Evolutionary conservation across 148 eudicot species (phyloP).

Genomic region (Oxyria digyna): DNA sequence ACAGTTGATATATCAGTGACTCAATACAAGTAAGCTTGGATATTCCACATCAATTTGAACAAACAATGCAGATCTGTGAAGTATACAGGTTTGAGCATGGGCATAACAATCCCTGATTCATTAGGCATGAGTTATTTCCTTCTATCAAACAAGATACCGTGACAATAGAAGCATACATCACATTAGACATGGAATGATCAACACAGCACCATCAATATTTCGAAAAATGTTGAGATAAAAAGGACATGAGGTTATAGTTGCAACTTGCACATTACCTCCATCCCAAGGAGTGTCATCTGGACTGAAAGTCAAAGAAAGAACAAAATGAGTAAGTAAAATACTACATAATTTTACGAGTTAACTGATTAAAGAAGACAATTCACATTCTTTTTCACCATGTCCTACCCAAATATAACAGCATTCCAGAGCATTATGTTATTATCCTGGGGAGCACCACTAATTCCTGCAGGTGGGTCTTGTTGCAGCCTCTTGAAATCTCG

Average conservation of each 20-base stretch:
- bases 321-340: not conserved
- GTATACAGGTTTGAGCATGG: not conserved
- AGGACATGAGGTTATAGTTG: not conserved
- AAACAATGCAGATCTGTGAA: not conserved
- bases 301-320: conserved; percentile 20
- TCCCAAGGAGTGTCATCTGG: conserved; percentile 28
- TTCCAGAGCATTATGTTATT: conserved; percentile 44
- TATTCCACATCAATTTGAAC: not conserved
- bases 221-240: not conserved
- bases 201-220: not conserved
- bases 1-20: not conserved
- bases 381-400: not conserved
- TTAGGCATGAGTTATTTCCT: not conserved
- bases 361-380: not conserved
- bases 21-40: not conserved
- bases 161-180: not conserved
- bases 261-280: conserved; percentile 29
- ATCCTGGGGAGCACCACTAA: conserved; percentile 42
- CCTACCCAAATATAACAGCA: conserved; percentile 40
- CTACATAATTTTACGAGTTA: not conserved
- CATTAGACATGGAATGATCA: not conserved
- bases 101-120: not conserved
- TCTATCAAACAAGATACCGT: not conserved
- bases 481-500: conserved; percentile 48
- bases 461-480: conserved; percentile 43